These are phyloP conservation scores for Porphyrellus sp. DNA, from an alignment of 1,284 basidiomycete genomes.

Conservation along the genomic window DNA sequence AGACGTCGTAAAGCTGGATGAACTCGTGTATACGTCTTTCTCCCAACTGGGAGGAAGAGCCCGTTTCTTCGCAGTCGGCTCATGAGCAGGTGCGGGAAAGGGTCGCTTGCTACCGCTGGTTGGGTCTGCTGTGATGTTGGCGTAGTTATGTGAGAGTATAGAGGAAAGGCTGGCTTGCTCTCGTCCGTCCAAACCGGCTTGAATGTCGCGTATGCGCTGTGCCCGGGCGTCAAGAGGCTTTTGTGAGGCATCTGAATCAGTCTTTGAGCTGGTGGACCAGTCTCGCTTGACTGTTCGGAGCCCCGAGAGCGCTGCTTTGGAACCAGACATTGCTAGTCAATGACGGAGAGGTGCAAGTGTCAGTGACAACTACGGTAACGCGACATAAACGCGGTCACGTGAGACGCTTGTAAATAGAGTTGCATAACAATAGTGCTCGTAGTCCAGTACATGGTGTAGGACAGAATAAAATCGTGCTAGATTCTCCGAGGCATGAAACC, in stretches of 20 bases:
- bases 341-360: neutral
- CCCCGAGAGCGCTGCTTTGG: constrained; percentile 43
- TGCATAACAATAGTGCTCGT: too few species aligned
- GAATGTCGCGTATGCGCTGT: constrained; percentile 52
- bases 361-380: too few species aligned
- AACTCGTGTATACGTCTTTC: constrained; percentile 30
- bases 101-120: constrained; percentile 47
- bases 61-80: constrained; percentile 50
- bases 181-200: constrained; percentile 36
- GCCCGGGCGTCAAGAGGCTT: constrained; percentile 37
- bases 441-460: constrained; percentile 25
- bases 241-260: constrained; percentile 33
- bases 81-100: constrained; percentile 33
- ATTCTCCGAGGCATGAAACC: constrained; percentile 25
- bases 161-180: constrained; percentile 16
- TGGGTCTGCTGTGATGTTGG: constrained; percentile 30
- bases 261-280: constrained; percentile 41
- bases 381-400: constrained; percentile 26
- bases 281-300: constrained; percentile 45
- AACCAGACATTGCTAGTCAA: constrained; percentile 33
- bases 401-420: constrained; percentile 1
- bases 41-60: constrained; percentile 52
- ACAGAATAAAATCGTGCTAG: constrained; percentile 36
- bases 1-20: constrained; percentile 26
- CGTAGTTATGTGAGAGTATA: constrained; percentile 18